Conservation (phyloP, 2,329 filamentous ascomycete genomes). For the Alternaria tenuissima region DNA sequence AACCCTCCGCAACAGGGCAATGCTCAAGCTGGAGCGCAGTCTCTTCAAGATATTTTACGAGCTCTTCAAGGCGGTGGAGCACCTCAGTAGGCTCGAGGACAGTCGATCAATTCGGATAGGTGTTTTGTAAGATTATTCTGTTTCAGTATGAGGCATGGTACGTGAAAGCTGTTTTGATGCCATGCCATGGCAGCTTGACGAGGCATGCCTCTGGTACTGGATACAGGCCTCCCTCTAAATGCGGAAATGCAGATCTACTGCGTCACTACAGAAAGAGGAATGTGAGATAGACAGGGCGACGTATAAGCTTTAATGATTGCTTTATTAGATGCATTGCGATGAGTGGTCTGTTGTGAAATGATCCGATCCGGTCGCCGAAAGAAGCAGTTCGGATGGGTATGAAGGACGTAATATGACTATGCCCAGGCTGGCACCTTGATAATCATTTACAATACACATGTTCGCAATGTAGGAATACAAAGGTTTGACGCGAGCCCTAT, state of each 20-base stretch:
- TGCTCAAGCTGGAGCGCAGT: slow-evolving; percentile 32
- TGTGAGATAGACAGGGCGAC: slow-evolving; percentile 1
- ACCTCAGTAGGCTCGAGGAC: slow-evolving; percentile 3
- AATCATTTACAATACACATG: background rate
- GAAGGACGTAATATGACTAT: background rate
- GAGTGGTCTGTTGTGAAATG: slow-evolving; percentile 2
- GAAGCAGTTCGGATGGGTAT: background rate
- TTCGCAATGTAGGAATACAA: background rate
- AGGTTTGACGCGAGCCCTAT: background rate
- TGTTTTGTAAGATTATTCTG: slow-evolving; percentile 14
- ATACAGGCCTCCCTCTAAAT: background rate
- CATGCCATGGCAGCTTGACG: background rate
- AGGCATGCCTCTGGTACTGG: slow-evolving; percentile 6
- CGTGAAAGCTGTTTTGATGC: background rate
- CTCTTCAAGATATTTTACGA: slow-evolving; percentile 44
- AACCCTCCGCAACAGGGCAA: slow-evolving; percentile 29
- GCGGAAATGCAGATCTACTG: background rate
- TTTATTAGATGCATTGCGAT: background rate
- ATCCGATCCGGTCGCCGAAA: background rate
- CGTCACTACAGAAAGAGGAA: slow-evolving; percentile 1
- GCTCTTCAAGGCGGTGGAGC: slow-evolving; percentile 36
- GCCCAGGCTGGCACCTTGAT: background rate
- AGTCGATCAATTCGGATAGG: background rate
- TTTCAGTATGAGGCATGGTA: slow-evolving; percentile 9
- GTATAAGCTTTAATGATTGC: slow-evolving; percentile 9